These are phyloP conservation scores for Hemerocallis citrina DNA, from an alignment of 106 monocot species.

Conservation along the genomic window DNA sequence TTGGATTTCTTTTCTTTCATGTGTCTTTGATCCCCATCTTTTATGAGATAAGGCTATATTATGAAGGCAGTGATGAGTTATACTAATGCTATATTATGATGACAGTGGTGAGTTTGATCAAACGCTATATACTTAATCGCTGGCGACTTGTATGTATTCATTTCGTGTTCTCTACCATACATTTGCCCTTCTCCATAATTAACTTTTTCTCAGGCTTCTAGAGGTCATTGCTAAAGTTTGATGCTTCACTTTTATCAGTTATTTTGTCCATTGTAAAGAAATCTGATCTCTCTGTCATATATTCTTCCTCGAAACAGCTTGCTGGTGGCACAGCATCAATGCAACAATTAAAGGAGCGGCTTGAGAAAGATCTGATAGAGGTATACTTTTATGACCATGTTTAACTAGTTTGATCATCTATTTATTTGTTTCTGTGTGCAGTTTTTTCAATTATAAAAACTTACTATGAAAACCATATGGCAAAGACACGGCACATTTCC, in stretches of 20 bases:
- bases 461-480: too few species aligned
- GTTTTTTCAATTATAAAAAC: too few species aligned
- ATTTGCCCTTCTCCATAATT: not conserved
- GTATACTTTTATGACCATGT: constrained; percentile 23
- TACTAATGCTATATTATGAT: too few species aligned
- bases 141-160: not conserved
- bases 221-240: not conserved
- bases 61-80: too few species aligned
- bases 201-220: not conserved
- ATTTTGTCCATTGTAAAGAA: not conserved
- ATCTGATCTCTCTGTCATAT: not conserved
- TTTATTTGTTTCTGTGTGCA: too few species aligned
- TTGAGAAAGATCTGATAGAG: constrained; percentile 97
- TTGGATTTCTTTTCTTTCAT: too few species aligned
- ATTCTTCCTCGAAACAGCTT: constrained; percentile 50
- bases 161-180: not conserved
- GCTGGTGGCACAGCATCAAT: constrained; percentile 97
- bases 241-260: not conserved
- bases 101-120: too few species aligned
- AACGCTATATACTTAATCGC: too few species aligned
- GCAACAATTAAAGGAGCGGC: constrained; percentile 92
- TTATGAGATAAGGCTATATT: too few species aligned
- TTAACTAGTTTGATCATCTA: too few species aligned
- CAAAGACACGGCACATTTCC: too few species aligned
- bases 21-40: too few species aligned